Evolutionary conservation across 306 rosid genomes (phyloP), one percentile per base, ranked within the genome.

Genomic region (Geum urbanum): DNA sequence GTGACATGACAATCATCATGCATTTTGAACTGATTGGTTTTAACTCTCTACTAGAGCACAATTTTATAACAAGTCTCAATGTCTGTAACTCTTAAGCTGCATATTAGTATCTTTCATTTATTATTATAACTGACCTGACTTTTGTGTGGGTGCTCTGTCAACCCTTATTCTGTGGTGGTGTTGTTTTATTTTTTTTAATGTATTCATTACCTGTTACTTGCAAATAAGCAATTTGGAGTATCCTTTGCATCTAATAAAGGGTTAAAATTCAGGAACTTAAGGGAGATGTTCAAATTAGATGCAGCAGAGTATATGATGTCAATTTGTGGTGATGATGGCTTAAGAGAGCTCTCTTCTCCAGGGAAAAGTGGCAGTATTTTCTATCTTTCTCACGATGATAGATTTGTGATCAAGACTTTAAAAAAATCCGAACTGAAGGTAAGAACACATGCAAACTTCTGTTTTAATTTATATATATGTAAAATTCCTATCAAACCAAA

Each of bases 271-370:
- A 95, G 99, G 96, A 95, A 95, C 86, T 81, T 95, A 94, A 86
- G 97, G 82, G 97, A 86, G 85, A 88, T 95, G 99, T 95, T 95
- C 87, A 95, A 91, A 75, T 84, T 95, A 79, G 96, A 95, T 82
- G 95, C 99, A 16, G 97, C 99, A 37, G 97, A 89, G 68, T 95
- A 95, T 87, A 91, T 95, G 99, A 91, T 95, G 97, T 95, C 99
- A 63, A 91, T 91, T 79, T 95, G 99, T 74, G 95, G 95, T 20
- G 95, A 91, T 69, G 78, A 77, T 79, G 97, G 97, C 77, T 81
- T 95, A 61, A 85, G 90, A 75, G 99, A 91, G 78, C 86, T 91
- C 72, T 70, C 95, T 63, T 95, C 99, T 65, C 83, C 97, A 0
- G 99, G 99, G 64, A 95, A 95, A 84, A 95, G 99, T 87, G 99